Conservation (phyloP, 306 rosid species). For the Trichosanthes cucumerina region DNA sequence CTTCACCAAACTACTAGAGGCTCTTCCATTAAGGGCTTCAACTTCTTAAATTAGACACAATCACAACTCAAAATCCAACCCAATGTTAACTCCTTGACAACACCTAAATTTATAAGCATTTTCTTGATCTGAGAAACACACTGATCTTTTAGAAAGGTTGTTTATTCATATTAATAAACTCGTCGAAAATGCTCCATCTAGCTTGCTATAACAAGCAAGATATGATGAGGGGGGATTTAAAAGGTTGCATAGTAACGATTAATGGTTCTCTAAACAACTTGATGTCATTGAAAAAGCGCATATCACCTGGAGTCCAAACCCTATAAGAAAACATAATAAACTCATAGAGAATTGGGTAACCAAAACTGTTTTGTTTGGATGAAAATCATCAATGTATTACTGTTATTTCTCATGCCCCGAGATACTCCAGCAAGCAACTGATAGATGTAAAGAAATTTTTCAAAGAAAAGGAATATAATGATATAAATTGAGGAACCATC, state of each 20-base stretch:
- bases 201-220: background rate
- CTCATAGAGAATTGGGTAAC: background rate
- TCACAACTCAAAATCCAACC: background rate
- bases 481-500: background rate
- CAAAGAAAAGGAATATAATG: background rate
- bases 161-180: background rate
- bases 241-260: background rate
- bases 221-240: background rate
- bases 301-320: background rate
- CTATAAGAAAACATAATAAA: background rate
- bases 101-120: background rate
- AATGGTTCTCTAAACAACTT: background rate
- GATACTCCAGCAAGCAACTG: background rate
- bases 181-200: background rate
- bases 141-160: background rate
- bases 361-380: background rate
- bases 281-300: background rate
- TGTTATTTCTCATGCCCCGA: background rate
- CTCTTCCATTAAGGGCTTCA: background rate
- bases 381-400: background rate
- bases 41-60: background rate
- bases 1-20: background rate
- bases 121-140: background rate
- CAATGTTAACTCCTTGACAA: background rate
- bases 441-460: background rate